Base-by-base conservation (phyloP, 306 rosid species). In the Gleditsia sinensis region DNA sequence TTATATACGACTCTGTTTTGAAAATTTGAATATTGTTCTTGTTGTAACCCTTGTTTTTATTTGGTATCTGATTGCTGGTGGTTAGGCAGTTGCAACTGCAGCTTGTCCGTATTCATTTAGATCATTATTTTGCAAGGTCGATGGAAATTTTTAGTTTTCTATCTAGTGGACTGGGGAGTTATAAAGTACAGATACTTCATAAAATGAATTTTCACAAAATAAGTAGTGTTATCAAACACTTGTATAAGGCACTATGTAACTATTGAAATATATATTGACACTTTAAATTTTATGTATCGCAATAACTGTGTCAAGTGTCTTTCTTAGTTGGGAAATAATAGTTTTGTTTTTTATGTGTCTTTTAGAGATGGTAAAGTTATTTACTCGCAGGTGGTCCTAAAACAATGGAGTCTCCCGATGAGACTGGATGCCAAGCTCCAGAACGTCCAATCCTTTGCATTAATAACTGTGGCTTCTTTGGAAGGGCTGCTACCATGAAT, bases 391-490 rank as follows among this genome's bases (percentile, higher is more conserved):
- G 81, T 60, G 57, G 48, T 58, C 43, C 45, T 21, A 70, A 46
- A 70, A 36, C 11, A 70, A 90, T 87, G 96, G 96, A 87, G 62
- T 80, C 92, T 39, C 92, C 73, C 0, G 86, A 90, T 10, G 88
- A 72, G 86, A 86, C 85, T 9, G 89, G 87, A 72, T 84, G 95
- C 85, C 91, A 86, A 62, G 83, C 94, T 55, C 86, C 74, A 1
- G 89, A 86, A 7, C 75, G 85, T 42, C 86, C 96, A 36, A 85
- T 87, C 49, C 89, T 83, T 61, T 90, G 96, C 64, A 69, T 85
- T 37, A 87, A 87, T 49, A 87, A 87, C 71, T 90, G 96, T 70
- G 96, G 92, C 28, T 87, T 90, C 80, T 90, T 90, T 37, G 96
- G 96, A 23, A 80, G 92, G 82, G 90, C 84, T 3, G 69, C 85